phyloP scores from a whole-genome alignment of 148 eudicot genomes.

The Heliosperma pusillum region DNA sequence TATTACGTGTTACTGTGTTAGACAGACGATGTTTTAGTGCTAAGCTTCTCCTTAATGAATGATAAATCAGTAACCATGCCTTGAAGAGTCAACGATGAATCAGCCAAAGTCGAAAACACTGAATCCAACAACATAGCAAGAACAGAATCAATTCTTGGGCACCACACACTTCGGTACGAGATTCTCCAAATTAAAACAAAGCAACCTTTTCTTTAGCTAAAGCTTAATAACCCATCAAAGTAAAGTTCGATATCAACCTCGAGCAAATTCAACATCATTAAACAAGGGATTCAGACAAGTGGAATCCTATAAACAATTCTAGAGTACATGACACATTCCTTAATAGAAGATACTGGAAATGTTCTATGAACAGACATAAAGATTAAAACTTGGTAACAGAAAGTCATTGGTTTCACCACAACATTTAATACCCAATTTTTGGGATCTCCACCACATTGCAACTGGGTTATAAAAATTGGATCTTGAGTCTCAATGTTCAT shows the following conservation, averaged over 20 bases:
- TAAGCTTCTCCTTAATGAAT: neutral
- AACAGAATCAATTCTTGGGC: conserved; percentile 9
- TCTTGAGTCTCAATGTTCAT: conserved; percentile 12
- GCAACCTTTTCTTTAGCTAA: neutral
- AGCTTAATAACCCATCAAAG: conserved; percentile 20
- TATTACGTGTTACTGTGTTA: neutral
- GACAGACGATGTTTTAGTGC: too few species aligned
- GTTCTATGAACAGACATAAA: conserved; percentile 25
- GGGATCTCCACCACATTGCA: conserved; percentile 32
- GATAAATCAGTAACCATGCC: neutral
- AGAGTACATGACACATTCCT: conserved; percentile 4
- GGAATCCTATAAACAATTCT: conserved; percentile 8
- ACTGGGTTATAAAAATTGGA: conserved; percentile 19
- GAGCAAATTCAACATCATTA: neutral
- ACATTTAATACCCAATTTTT: conserved; percentile 14
- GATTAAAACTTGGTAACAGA: conserved; percentile 16
- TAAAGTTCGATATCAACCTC: neutral
- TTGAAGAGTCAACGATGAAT: neutral
- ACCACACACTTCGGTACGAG: conserved; percentile 8
- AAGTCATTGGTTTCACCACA: conserved; percentile 19
- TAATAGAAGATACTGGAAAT: conserved; percentile 16
- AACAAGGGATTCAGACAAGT: neutral
- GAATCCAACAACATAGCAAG: conserved; percentile 10
- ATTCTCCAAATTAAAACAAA: neutral
- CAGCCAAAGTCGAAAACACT: conserved; percentile 11